These are phyloP conservation scores for Phoenix roebelenii DNA, from an alignment of 176 grass and related monocot species.

Conservation along the genomic window DNA sequence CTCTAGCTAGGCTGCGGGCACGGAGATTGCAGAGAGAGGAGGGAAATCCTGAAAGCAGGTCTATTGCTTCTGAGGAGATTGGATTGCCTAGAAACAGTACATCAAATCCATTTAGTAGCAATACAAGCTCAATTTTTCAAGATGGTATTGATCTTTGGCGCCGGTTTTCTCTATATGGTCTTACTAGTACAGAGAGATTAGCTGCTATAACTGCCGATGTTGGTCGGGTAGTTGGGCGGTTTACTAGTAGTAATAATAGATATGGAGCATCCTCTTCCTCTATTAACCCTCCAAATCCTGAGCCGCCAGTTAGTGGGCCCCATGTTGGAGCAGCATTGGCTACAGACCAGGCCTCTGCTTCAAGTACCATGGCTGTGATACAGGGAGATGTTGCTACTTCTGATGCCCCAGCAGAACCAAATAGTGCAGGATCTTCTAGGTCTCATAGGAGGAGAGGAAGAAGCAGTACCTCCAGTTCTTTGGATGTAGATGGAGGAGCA, in stretches of 20 bases:
- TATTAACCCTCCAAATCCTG: conserved; percentile 41
- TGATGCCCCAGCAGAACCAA: conserved; percentile 27
- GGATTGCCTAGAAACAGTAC: conserved; percentile 30
- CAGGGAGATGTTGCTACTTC: conserved; percentile 47
- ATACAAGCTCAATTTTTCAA: conserved; percentile 32
- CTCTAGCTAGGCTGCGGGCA: conserved; percentile 47
- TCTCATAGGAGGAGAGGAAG: conserved; percentile 61
- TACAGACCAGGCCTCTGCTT: conserved; percentile 74
- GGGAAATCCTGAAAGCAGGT: conserved; percentile 6
- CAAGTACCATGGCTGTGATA: conserved; percentile 80
- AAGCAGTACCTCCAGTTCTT: conserved; percentile 47
- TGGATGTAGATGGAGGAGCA: conserved; percentile 54
- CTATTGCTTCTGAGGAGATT: conserved; percentile 20
- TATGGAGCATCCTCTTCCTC: conserved; percentile 52
- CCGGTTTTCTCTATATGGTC: conserved; percentile 50
- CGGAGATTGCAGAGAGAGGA: conserved; percentile 53
- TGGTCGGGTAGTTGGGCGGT: conserved; percentile 54
- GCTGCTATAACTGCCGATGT: conserved; percentile 52
- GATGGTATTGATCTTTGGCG: conserved; percentile 69
- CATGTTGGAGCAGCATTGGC: conserved; percentile 42
- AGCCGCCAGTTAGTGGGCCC: conserved; percentile 21
- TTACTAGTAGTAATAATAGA: conserved; percentile 20
- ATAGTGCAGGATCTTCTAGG: conserved; percentile 46
- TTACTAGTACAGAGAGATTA: conserved; percentile 58
- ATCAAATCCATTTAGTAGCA: conserved; percentile 30